phyloP scores from a whole-genome alignment of 1,139 yeast genomes.

The Fermentozyma sake region DNA sequence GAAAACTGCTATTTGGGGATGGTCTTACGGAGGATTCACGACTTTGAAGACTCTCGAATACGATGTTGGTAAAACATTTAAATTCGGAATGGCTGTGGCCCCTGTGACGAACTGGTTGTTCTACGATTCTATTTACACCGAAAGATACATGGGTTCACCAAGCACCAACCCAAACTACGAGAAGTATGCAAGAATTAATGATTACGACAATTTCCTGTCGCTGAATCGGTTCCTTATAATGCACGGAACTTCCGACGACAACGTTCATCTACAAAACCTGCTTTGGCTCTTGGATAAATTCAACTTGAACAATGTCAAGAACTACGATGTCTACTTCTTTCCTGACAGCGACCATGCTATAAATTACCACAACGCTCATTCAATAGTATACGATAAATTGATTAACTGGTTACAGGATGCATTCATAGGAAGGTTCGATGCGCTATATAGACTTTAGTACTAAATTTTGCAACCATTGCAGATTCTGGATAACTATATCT shows the following conservation, averaged over 20 bases:
- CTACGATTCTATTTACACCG: constrained; percentile 84
- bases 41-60: constrained; percentile 72
- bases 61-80: constrained; percentile 64
- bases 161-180: constrained; percentile 47
- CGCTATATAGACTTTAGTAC: constrained; percentile 1
- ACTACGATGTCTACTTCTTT: constrained; percentile 85
- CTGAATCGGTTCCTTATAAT: constrained; percentile 66
- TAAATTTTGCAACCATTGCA: constrained; percentile 1
- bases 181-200: constrained; percentile 40
- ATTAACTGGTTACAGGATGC: constrained; percentile 67
- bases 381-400: constrained; percentile 71
- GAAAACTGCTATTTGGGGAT: constrained; percentile 90
- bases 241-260: constrained; percentile 98
- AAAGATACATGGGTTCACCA: constrained; percentile 81
- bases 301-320: constrained; percentile 59
- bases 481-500: constrained; percentile 1
- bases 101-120: constrained; percentile 82
- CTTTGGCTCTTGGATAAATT: constrained; percentile 68
- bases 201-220: constrained; percentile 43
- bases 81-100: constrained; percentile 83
- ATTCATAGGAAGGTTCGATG: constrained; percentile 49
- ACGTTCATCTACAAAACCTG: constrained; percentile 90
- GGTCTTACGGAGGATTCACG: constrained; percentile 86
- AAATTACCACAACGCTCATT: constrained; percentile 70
- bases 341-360: constrained; percentile 94